Evolutionary conservation across 2,329 filamentous ascomycete species (phyloP), one percentile per base, ranked within the genome.

Genomic region (Pseudogymnoascus verrucosus): DNA sequence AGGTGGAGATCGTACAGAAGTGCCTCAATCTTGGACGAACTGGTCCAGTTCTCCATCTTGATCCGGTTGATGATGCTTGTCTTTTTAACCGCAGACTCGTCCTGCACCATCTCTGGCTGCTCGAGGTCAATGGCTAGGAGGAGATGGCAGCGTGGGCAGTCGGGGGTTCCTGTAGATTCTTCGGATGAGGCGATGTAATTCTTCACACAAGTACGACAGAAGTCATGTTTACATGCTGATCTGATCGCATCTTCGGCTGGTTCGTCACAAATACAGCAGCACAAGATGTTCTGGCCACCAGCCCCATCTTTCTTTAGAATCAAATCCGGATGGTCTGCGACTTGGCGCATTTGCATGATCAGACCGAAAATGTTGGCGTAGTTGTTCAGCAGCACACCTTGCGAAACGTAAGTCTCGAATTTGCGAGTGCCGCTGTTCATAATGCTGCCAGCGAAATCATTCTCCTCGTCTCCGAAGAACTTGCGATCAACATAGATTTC

Each of bases 261-360:
- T 75, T 98, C 95, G 73, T 99, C 95, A 74, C 95, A 99, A 70
- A 99, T 95, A 75, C 90, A 90, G 77, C 93, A 98, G 44, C 96
- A 87, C 37, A 96, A 79, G 11, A 96, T 82, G 67, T 98, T 97
- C 75, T 96, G 91, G 1, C 93, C 93, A 62, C 90, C 90, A 69
- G 92, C 87, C 2, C 83, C 84, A 66, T 93, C 85, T 77, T 95
- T 97, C 78, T 93, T 96, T 66, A 98, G 77, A 60, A 99, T 89
- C 37, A 99, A 77, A 76, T 99, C 95, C 0, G 95, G 95, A 73
- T 99, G 95, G 69, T 99, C 95, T 6, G 95, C 92, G 26, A 97
- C 91, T 78, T 99, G 95, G 63, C 95, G 89, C 93, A 99, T 98
- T 76, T 96, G 93, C 91, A 98, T 98, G 72, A 99, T 97, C 63